Evolutionary conservation across 805 yeast genomes (phyloP), one percentile per base, ranked within the genome.

Genomic region (Saturnispora quitensis): DNA sequence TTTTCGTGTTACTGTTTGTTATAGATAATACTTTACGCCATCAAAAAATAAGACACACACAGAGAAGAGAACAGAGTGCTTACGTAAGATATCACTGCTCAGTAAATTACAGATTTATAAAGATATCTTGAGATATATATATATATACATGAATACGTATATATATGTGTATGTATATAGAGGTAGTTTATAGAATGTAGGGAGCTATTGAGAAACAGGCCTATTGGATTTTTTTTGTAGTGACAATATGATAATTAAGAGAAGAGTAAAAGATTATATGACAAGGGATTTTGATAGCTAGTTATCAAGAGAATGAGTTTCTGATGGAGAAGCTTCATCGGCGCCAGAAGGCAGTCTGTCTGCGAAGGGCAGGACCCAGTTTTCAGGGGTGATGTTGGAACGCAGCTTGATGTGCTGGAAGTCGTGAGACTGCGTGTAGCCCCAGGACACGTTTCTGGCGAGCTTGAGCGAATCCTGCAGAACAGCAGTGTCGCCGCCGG

Each of bases 321-420:
- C 20, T 8, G 42, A 8, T 8, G 40, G 42, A 18, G 24, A 18
- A 18, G 24, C 20, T 38, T 55, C 52, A 53, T 78, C 81, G 28
- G 60, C 58, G 35, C 82, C 84, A 17, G 65, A 64, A 36, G 65
- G 73, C 22, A 69, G 60, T 59, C 85, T 74, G 56, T 75, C 76
- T 34, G 69, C 72, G 38, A 56, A 58, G 2, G 86, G 81, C 57
- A 89, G 72, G 45, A 89, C 76, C 95, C 95, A 88, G 55, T 74
- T 78, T 55, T 75, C 71, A 67, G 77, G 81, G 64, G 77, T 77
- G 46, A 68, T 70, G 53, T 73, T 73, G 25, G 83, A 78, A 63
- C 93, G 80, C 56, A 86, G 73, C 62, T 80, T 78, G 57, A 62
- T 59, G 33, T 33, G 28, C 28, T 69, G 66, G 42, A 70, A 73